These are phyloP conservation scores for Colletotrichum orbiculare DNA, from an alignment of 2,329 filamentous ascomycete genomes.

Conservation along the genomic window DNA sequence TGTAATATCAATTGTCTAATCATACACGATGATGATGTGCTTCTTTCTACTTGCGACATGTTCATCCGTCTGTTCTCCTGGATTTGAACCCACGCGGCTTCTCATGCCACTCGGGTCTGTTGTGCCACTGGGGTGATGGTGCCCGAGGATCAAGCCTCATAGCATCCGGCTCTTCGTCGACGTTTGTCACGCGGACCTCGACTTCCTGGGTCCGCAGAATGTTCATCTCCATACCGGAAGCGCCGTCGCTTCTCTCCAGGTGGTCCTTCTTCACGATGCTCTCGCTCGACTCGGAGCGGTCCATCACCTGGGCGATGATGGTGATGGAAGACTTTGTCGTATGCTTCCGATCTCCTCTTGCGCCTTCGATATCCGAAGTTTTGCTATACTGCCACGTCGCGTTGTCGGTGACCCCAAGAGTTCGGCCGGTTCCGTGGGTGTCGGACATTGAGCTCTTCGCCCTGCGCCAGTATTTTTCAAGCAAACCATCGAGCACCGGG, in stretches of 20 bases:
- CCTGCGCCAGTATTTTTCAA: slow-evolving; percentile 19
- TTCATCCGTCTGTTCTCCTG: neutral
- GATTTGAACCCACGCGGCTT: neutral
- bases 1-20: neutral
- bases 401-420: neutral
- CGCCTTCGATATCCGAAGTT: slow-evolving; percentile 3
- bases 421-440: neutral
- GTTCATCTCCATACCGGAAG: slow-evolving; percentile 14
- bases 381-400: slow-evolving; percentile 24
- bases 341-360: neutral
- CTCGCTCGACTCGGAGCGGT: slow-evolving; percentile 21
- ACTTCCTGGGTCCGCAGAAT: slow-evolving; percentile 25
- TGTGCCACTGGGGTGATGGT: slow-evolving; percentile 22
- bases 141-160: slow-evolving; percentile 5
- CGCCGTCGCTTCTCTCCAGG: neutral
- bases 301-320: slow-evolving; percentile 1
- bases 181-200: slow-evolving; percentile 12
- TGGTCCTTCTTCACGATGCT: slow-evolving; percentile 13
- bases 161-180: slow-evolving; percentile 6
- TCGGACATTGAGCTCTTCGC: slow-evolving; percentile 2
- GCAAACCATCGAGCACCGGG: slow-evolving; percentile 44
- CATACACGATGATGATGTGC: neutral
- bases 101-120: slow-evolving; percentile 25
- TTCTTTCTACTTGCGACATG: too few relatives aligned
- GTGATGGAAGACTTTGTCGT: slow-evolving; percentile 3